These are phyloP conservation scores for Astrothelium subdiscretum DNA, from an alignment of 495 filamentous ascomycete genomes.

Conservation along the genomic window DNA sequence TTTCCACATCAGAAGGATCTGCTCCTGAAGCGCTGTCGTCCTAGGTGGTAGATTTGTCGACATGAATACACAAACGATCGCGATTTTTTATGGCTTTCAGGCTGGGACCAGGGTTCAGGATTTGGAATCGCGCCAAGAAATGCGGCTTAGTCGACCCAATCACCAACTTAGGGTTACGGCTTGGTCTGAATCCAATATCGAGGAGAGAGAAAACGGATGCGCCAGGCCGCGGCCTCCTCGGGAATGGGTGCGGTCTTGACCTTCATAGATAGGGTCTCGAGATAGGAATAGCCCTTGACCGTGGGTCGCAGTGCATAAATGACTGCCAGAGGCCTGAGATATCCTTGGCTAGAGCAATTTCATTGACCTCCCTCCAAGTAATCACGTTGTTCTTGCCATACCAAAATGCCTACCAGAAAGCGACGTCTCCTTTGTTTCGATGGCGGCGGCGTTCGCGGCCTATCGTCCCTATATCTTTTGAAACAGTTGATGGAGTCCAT, in stretches of 20 bases:
- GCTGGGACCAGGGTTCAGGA: not conserved
- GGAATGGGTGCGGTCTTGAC: not conserved
- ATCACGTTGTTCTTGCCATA: too few relatives aligned
- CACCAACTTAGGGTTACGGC: not conserved
- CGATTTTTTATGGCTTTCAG: not conserved
- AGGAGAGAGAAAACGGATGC: not conserved
- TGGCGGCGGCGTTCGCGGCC: slow-evolving; percentile 17
- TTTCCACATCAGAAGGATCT: too few relatives aligned
- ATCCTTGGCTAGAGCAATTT: too few relatives aligned
- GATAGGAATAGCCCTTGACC: not conserved
- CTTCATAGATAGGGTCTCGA: not conserved
- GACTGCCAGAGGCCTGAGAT: too few relatives aligned
- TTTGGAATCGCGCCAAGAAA: not conserved
- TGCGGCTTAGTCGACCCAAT: not conserved
- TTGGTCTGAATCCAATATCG: not conserved
- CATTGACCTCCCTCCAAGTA: too few relatives aligned
- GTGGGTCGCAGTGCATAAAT: not conserved
- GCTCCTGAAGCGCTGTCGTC: too few relatives aligned
- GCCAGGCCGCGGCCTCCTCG: not conserved
- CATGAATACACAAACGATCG: not conserved
- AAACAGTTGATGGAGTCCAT: slow-evolving; percentile 15
- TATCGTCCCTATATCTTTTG: slow-evolving; percentile 14
- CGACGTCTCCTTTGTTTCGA: slow-evolving; percentile 9
- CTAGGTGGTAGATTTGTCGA: not conserved
- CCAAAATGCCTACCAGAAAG: not conserved